Conservation (phyloP, 164 flowering plant species). For the Umbellularia californica region DNA sequence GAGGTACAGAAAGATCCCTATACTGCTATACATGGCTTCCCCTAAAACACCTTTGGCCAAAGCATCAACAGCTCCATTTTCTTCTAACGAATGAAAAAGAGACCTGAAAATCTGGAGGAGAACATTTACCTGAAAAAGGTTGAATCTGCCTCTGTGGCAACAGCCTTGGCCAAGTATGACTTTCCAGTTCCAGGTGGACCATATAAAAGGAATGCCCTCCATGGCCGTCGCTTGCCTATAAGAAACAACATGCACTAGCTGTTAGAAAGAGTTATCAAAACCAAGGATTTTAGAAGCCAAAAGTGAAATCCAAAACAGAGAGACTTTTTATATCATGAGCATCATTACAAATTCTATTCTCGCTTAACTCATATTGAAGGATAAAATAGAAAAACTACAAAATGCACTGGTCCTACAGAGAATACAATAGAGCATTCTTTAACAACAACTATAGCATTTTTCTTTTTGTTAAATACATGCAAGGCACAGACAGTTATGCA, state of each 20-base stretch:
- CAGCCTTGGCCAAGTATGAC: constrained; percentile 96
- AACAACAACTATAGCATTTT: too few species aligned
- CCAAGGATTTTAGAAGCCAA: too few species aligned
- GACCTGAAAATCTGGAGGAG: background rate
- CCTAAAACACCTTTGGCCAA: too few species aligned
- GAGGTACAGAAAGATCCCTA: too few species aligned
- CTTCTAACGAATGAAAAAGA: background rate
- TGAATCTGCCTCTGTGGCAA: constrained; percentile 97
- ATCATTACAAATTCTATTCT: too few species aligned
- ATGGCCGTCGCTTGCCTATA: constrained; percentile 87
- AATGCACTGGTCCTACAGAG: background rate
- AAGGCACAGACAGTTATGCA: too few species aligned
- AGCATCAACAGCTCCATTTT: too few species aligned
- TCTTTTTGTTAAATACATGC: too few species aligned
- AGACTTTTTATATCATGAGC: too few species aligned
- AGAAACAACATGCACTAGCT: constrained; percentile 1
- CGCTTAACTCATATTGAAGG: background rate
- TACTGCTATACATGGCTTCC: too few species aligned
- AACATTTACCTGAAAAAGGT: constrained; percentile 77
- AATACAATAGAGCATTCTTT: too few species aligned
- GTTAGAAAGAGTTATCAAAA: background rate
- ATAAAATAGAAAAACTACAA: background rate
- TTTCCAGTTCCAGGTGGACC: constrained; percentile 99
- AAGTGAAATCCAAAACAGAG: too few species aligned
- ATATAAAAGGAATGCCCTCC: constrained; percentile 95